Evolutionary conservation across 352 stramenopile species (phyloP).

Genomic region (Phytophthora capsici): DNA sequence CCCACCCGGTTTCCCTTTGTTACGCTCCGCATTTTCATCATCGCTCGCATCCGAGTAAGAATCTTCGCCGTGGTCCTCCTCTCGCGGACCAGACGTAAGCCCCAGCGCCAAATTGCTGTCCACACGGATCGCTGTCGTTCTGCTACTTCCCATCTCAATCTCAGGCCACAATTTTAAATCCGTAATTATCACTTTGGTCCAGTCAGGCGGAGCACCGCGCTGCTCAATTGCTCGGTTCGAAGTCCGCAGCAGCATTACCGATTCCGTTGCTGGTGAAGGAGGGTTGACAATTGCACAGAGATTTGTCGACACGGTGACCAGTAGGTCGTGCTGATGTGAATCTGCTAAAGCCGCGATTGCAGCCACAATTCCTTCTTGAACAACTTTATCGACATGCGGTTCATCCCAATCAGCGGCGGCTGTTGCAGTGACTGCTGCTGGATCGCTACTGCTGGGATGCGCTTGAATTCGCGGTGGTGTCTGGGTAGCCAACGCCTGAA

Average conservation of each 20-base stretch:
- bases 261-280: conserved; percentile 4
- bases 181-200: conserved; percentile 59
- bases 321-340: conserved; percentile 61
- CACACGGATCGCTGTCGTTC: conserved; percentile 23
- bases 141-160: conserved; percentile 34
- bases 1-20: conserved; percentile 26
- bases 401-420: conserved; percentile 38
- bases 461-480: conserved; percentile 21
- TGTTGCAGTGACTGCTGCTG: conserved; percentile 10
- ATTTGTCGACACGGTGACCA: conserved; percentile 43
- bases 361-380: conserved; percentile 73
- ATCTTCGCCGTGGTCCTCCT: conserved; percentile 37
- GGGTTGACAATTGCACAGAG: conserved; percentile 21
- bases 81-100: conserved; percentile 16
- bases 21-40: conserved; percentile 35
- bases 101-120: conserved; percentile 26
- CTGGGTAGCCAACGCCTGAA: conserved; percentile 66
- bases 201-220: conserved; percentile 59
- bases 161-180: conserved; percentile 59
- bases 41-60: conserved; percentile 54
- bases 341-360: conserved; percentile 69
- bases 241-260: conserved; percentile 35
- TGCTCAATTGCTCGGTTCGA: conserved; percentile 50
- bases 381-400: conserved; percentile 61
- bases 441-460: conserved; percentile 27